A percentile compares a stretch with the other conserved stretches of the same genome.
Conservation (phyloP, 2,329 filamentous ascomycete genomes). For the Aureobasidium sp. region DNA sequence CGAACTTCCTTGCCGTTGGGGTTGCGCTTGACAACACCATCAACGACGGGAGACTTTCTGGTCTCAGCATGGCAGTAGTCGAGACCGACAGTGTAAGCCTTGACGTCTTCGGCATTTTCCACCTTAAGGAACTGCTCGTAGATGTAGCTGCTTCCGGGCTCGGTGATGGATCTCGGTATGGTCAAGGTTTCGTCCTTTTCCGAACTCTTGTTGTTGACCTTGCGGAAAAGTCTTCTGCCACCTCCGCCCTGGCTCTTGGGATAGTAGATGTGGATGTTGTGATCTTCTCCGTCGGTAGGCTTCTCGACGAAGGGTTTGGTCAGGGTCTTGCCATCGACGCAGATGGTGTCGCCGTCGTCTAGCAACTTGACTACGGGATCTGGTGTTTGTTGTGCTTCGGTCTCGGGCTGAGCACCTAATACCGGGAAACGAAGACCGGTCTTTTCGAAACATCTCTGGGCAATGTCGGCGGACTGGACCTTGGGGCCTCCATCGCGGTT, state of each 20-base stretch:
- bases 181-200: slow-evolving; percentile 77
- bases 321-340: slow-evolving; percentile 75
- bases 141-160: slow-evolving; percentile 77
- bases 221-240: slow-evolving; percentile 85
- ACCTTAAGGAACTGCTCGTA: slow-evolving; percentile 97
- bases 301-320: slow-evolving; percentile 97
- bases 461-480: slow-evolving; percentile 70
- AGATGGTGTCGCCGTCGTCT: slow-evolving; percentile 82
- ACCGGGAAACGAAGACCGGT: slow-evolving; percentile 56
- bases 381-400: slow-evolving; percentile 2
- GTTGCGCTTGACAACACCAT: slow-evolving; percentile 90
- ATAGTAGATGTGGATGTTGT: slow-evolving; percentile 98
- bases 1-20: slow-evolving; percentile 95
- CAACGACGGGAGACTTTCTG: slow-evolving; percentile 92
- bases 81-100: slow-evolving; percentile 93
- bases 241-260: slow-evolving; percentile 80
- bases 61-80: slow-evolving; percentile 95
- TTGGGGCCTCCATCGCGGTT: slow-evolving; percentile 85
- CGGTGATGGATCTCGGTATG: slow-evolving; percentile 72
- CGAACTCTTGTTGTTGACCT: slow-evolving; percentile 98
- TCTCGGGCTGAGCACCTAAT: slow-evolving; percentile 6
- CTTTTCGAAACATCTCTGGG: slow-evolving; percentile 69
- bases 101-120: slow-evolving; percentile 96
- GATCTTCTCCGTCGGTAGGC: slow-evolving; percentile 94
- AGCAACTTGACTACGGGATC: slow-evolving; percentile 64